Base-by-base conservation (phyloP, 1,139 yeast species). In the Yamadazyma mexicana region DNA sequence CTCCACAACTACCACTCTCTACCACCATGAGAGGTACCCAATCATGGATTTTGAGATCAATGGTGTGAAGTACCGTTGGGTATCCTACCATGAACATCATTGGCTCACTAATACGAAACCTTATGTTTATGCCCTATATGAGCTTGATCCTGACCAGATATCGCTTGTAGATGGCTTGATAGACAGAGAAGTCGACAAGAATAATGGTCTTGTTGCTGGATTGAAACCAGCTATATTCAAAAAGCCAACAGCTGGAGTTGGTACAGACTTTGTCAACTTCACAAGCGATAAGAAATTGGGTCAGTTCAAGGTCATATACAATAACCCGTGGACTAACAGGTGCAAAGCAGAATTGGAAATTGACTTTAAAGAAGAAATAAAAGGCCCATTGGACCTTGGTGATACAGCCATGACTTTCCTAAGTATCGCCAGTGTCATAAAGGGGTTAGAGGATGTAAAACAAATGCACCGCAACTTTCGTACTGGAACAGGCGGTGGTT, bases 31-130 rank as follows among this genome's bases (percentile, higher is more conserved):
- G 5, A 6, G 34, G 16, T 32, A 17, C 16, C 46, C 44, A 2
- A 38, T 40, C 12, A 16, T n/a, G 6, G 44, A 43, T 34, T 43
- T 43, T 26, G 17, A 5, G 9, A 27, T 22, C 22, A 20, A 33
- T 10, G 39, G 34, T 2, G 31, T 17, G 17, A 16, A 37, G 22
- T 40, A 40, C 23, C 18, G 46, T 18, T 43, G 44, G 46, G 25
- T 36, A 17, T 9, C 4, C 8, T 17, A 26, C 7, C 28, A 27
- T 16, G 27, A 33, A 15, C 4, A 12, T 7, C 14, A 32, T 3
- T 17, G 25, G 11, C 7, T 15, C 7, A 6, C 17, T 17, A 15
- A 20, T 14, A 11, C 17, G 9, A 25, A 24, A 16, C 23, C 18
- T 3, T 35, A 31, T 17, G 27, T 11, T 17, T 40, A 38, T 18